phyloP scores from a whole-genome alignment of 2,329 filamentous ascomycete species.

The Arthrinium phaeospermum region DNA sequence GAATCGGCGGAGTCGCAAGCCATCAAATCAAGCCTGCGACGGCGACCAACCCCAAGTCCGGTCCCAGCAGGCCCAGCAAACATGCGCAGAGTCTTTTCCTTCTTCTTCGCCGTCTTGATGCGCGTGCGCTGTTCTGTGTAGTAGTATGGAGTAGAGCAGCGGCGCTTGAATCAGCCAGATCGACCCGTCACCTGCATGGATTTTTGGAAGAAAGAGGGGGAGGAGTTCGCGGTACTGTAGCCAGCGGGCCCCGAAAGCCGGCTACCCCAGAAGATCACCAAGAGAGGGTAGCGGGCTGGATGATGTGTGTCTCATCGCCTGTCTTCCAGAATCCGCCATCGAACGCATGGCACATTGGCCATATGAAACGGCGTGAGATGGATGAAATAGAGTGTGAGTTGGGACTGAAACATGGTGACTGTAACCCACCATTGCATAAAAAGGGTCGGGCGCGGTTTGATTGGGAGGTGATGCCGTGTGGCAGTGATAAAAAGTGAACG shows the following conservation, averaged over 20 bases:
- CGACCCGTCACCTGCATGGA: not conserved
- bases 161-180: not conserved
- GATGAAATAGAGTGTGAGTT: not conserved
- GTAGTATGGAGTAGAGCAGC: not conserved
- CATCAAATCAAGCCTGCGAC: not conserved
- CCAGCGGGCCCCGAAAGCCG: not conserved
- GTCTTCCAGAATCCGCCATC: slow-evolving; percentile 7
- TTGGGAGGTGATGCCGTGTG: not conserved
- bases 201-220: not conserved
- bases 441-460: not conserved
- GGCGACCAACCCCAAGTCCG: not conserved
- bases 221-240: not conserved
- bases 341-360: not conserved
- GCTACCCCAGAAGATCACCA: not conserved
- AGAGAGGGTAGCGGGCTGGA: not conserved
- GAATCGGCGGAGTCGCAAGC: not conserved
- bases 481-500: not conserved
- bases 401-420: slow-evolving; percentile 9
- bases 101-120: not conserved
- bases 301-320: not conserved
- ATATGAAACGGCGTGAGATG: slow-evolving; percentile 13
- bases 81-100: not conserved
- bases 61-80: not conserved
- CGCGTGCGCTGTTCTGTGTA: not conserved
- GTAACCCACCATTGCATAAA: slow-evolving; percentile 8